Evolutionary conservation across 2,329 filamentous ascomycete species (phyloP), one percentile per base, ranked within the genome.

Genomic region (Penicillium sumatraense): DNA sequence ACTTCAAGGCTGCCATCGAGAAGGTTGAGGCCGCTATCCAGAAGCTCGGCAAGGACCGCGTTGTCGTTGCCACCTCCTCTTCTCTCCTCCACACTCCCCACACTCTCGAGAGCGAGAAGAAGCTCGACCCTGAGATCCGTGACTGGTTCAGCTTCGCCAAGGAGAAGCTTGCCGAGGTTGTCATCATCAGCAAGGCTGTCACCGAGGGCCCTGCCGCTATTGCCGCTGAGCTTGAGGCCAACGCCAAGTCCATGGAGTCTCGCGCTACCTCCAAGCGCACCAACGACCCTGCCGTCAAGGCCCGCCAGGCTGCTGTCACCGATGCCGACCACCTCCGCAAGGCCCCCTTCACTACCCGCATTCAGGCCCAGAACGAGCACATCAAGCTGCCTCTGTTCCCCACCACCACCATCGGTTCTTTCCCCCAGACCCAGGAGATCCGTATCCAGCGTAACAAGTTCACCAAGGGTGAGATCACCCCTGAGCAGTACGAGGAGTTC

Each of bases 391-490:
- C 95, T 68, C 84, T 93, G 65, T 99, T 99, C 90, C 95, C 95
- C 63, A 99, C 95, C 75, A 99, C 95, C 77, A 99, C 95, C 76
- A 99, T 99, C 67, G 95, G 95, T 68, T 98, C 93, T 54, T 99
- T 99, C 90, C 95, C 95, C 68, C 95, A 99, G 85, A 99, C 95
- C 78, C 93, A 93, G 85, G 91, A 98, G 80, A 99, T 99, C 81
- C 92, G 95, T 81, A 82, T 96, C 70, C 88, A 93, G 81, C 90
- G 95, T 74, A 96, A 95, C 87, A 96, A 95, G 86, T 91, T 97
- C 84, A 96, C 93, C 85, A 99, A 99, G 89, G 90, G 89, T 74
- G 93, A 98, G 80, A 98, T 99, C 79, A 93, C 89, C 49, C 83
- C 88, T 69, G 85, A 88, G 74, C 82, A 98, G 82, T 99, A 99